phyloP scores from a whole-genome alignment of 2,329 filamentous ascomycete genomes.

The Claviceps humidiphila region DNA sequence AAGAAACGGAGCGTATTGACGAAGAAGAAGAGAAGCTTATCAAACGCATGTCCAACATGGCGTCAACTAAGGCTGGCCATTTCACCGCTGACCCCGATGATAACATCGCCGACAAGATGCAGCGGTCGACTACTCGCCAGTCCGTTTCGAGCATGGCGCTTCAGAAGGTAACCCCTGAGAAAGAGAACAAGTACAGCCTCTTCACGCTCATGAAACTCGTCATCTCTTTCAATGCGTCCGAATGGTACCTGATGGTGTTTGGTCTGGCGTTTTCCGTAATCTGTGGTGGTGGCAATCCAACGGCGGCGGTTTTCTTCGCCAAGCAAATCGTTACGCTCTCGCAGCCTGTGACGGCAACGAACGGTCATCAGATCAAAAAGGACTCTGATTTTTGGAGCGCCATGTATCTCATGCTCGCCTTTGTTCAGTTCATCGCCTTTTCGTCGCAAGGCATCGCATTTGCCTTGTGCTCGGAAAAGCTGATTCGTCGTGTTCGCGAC shows the following conservation, averaged over 20 bases:
- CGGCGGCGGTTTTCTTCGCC: constrained; percentile 61
- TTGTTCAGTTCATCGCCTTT: constrained; percentile 60
- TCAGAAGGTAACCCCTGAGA: constrained; percentile 36
- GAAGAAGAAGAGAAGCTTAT: constrained; percentile 37
- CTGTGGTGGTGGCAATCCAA: constrained; percentile 69
- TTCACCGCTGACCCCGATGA: constrained; percentile 48
- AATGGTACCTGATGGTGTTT: constrained; percentile 57
- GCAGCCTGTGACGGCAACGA: constrained; percentile 31
- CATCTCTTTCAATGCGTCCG: constrained; percentile 61
- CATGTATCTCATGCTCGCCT: constrained; percentile 78
- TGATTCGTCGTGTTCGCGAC: constrained; percentile 73
- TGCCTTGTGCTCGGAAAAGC: constrained; percentile 72
- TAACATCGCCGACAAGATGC: constrained; percentile 43
- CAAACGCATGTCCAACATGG: constrained; percentile 24
- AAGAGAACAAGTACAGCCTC: constrained; percentile 48
- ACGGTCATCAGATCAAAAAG: constrained; percentile 44
- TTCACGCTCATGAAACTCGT: constrained; percentile 71
- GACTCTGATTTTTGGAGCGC: constrained; percentile 75
- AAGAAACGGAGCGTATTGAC: constrained; percentile 38
- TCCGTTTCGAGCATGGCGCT: constrained; percentile 61
- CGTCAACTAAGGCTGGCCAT: constrained; percentile 25
- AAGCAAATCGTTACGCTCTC: constrained; percentile 70
- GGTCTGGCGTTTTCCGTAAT: constrained; percentile 64
- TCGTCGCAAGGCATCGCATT: constrained; percentile 59
- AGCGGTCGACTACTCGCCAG: constrained; percentile 40